Base-by-base conservation (phyloP, 768 basidiomycete genomes). In the Mycena galopus region DNA sequence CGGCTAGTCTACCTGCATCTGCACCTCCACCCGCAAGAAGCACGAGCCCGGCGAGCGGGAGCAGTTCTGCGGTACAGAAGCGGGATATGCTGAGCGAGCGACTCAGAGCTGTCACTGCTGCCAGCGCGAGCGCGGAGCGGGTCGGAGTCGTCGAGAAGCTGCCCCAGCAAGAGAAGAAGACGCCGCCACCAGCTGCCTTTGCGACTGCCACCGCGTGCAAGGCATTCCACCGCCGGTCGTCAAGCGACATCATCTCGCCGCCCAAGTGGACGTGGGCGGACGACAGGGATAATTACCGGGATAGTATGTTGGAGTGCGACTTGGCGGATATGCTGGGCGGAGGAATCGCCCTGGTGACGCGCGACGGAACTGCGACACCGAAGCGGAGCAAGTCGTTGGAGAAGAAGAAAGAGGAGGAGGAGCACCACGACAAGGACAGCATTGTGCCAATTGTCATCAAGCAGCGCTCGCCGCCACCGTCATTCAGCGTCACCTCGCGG, bases 401-500 rank as follows among this genome's bases (percentile, higher is more conserved):
- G 57, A 30, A 67, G 65, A 29, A 6, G 39, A 58, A 23, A 21
- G 32, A 67, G 35, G 64, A 64, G 57, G 66, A 75, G 44, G 76
- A 50, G 29, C 59, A 75, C 51, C 69, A 42, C 42, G 60, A 75
- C 23, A 61, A 79, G 76, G 67, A 80, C 77, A 61, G 11, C 72
- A 82, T 89, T 62, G 84, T 88, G 23, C 91, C 91, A 10, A 91
- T 91, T 58, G 87, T 87, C 27, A 91, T 92, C 72, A 89, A 87
- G 72, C 84, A 86, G 76, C 86, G 89, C 35, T 81, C 87, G 57
- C 88, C 90, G 5, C 86, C 86, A 11, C 86, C 89, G 9, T 83
- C 90, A 30, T 92, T 92, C 76, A 89, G 88, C 69, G 91, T 92
- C 56, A 90, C 88, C 2, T 91, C 90, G 23, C 81, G 91, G 25